Evolutionary conservation across 805 yeast genomes (phyloP).

Genomic region (Sugiyamaella marilandica): DNA sequence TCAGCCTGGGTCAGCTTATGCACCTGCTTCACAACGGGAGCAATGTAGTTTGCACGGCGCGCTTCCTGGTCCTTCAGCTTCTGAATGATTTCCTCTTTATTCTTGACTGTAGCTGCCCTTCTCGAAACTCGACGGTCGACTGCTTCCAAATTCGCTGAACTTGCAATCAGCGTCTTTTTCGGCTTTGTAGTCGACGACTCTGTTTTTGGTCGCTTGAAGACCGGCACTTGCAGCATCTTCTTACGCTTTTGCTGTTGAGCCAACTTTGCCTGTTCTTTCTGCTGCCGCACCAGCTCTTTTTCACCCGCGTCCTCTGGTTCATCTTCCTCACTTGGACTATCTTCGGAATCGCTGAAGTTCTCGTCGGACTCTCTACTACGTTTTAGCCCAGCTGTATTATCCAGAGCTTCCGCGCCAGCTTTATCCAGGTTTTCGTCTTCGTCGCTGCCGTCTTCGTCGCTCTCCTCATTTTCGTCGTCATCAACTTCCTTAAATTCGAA

Average conservation of each 20-base stretch:
- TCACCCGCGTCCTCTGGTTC: slow-evolving; percentile 64
- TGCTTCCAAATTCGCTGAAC: slow-evolving; percentile 44
- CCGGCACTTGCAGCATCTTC: slow-evolving; percentile 33
- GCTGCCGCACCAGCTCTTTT: slow-evolving; percentile 48
- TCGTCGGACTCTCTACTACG: slow-evolving; percentile 31
- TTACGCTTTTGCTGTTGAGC: slow-evolving; percentile 29
- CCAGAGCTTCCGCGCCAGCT: slow-evolving; percentile 12
- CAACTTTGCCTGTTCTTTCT: slow-evolving; percentile 29
- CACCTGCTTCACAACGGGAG: slow-evolving; percentile 27
- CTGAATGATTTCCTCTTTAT: slow-evolving; percentile 70
- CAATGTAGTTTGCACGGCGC: slow-evolving; percentile 41
- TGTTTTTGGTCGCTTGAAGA: slow-evolving; percentile 31
- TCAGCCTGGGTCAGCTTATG: slow-evolving; percentile 60
- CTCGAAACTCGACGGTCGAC: slow-evolving; percentile 65
- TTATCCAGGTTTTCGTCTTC: slow-evolving; percentile 21
- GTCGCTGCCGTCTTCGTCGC: slow-evolving; percentile 22
- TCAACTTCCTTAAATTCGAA: slow-evolving; percentile 36
- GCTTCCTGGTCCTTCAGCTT: slow-evolving; percentile 65
- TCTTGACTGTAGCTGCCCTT: slow-evolving; percentile 71
- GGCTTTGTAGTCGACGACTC: slow-evolving; percentile 12
- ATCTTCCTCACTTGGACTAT: slow-evolving; percentile 45
- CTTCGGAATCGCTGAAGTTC: slow-evolving; percentile 46
- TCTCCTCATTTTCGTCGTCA: slow-evolving; percentile 23
- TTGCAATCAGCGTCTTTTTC: slow-evolving; percentile 29
- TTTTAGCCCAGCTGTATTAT: not conserved